These are phyloP conservation scores for Candida ficus DNA, from an alignment of 805 yeast species.

Conservation along the genomic window DNA sequence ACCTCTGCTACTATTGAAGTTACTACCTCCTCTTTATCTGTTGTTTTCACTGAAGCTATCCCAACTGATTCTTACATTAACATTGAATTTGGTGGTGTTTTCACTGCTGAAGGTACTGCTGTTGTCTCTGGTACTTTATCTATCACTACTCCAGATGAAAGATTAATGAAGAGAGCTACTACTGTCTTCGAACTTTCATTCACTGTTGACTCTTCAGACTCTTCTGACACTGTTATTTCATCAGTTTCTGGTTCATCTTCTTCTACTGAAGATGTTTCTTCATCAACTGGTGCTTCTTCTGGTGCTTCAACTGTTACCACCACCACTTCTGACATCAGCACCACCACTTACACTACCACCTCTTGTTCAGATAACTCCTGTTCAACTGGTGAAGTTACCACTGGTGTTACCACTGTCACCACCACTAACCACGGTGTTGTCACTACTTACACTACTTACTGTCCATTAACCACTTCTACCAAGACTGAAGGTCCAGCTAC, in stretches of 20 bases:
- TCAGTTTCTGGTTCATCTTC: no score
- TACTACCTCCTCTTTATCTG: background rate
- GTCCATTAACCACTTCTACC: no score
- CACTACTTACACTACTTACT: no score
- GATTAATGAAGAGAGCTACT: conserved; percentile 3
- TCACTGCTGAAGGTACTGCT: background rate
- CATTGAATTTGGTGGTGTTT: conserved; percentile 1
- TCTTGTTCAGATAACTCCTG: no score
- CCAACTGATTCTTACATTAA: background rate
- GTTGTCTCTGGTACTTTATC: background rate
- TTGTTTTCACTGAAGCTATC: background rate
- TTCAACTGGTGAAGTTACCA: no score
- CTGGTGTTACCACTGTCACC: no score
- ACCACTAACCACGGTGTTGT: no score
- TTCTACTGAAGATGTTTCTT: no score
- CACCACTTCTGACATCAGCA: no score
- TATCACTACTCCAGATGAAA: conserved; percentile 2
- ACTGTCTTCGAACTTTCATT: background rate
- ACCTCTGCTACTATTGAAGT: background rate
- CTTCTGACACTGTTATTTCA: background rate
- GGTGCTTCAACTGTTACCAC: background rate
- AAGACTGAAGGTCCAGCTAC: background rate
- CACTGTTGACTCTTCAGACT: background rate
- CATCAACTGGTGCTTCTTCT: background rate
- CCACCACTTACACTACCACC: no score